Percentiles rank a stretch among this genome's conserved stretches.
phyloP scores from a whole-genome alignment of 2,329 filamentous ascomycete genomes.

The Nothophoma quercina region DNA sequence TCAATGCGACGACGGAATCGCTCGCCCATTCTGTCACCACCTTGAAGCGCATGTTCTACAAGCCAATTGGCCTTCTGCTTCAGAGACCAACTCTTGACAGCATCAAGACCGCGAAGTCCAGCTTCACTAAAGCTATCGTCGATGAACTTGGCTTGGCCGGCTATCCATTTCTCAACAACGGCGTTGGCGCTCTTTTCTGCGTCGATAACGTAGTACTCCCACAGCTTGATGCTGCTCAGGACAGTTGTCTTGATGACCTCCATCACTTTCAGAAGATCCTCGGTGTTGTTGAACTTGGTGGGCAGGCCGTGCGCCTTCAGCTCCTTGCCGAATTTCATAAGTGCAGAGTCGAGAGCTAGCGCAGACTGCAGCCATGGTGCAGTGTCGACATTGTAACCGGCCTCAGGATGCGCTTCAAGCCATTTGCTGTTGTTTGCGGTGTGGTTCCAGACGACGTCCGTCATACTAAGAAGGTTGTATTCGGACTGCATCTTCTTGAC shows the following conservation, averaged over 20 bases:
- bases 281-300: conserved; percentile 71
- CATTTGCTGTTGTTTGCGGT: conserved; percentile 95
- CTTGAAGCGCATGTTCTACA: conserved; percentile 72
- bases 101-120: conserved; percentile 59
- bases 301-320: conserved; percentile 76
- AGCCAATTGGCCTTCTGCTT: conserved; percentile 71
- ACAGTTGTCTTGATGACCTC: conserved; percentile 82
- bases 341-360: conserved; percentile 77
- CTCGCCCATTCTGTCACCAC: conserved; percentile 78
- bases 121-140: conserved; percentile 59
- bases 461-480: conserved; percentile 84
- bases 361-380: conserved; percentile 75
- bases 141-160: conserved; percentile 64
- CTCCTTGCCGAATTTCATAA: conserved; percentile 70
- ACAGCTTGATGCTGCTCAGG: conserved; percentile 78
- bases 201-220: conserved; percentile 92
- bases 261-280: conserved; percentile 83
- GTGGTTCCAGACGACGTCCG: conserved; percentile 97
- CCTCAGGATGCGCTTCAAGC: conserved; percentile 92
- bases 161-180: conserved; percentile 75
- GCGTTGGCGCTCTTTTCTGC: conserved; percentile 75
- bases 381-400: conserved; percentile 91
- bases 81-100: conserved; percentile 62
- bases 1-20: conserved; percentile 77
- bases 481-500: conserved; percentile 83